phyloP scores from a whole-genome alignment of 2,329 filamentous ascomycete genomes.

The Hymenoscyphus repandus region DNA sequence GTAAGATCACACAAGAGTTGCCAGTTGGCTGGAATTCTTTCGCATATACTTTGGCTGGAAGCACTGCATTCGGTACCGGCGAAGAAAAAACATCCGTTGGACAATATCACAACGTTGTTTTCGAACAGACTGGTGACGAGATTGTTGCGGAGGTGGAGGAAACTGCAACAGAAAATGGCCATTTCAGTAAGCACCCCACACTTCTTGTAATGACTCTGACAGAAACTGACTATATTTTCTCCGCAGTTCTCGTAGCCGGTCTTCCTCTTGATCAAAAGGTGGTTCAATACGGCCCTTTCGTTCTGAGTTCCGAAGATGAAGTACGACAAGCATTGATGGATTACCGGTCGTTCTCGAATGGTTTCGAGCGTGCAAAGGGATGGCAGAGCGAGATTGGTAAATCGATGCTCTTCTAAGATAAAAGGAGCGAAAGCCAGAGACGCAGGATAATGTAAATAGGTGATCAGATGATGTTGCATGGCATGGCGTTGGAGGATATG shows the following conservation, averaged over 20 bases:
- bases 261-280: constrained; percentile 74
- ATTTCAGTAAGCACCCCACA: constrained; percentile 33
- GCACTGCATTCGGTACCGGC: constrained; percentile 54
- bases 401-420: constrained; percentile 25
- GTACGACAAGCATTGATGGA: constrained; percentile 74
- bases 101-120: constrained; percentile 84
- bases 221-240: constrained; percentile 12
- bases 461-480: too few species aligned
- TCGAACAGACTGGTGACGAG: constrained; percentile 72
- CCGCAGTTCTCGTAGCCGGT: constrained; percentile 64
- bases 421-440: too few species aligned
- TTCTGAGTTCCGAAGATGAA: constrained; percentile 66
- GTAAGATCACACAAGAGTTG: constrained; percentile 67
- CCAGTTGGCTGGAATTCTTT: constrained; percentile 87
- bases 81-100: constrained; percentile 48
- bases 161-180: constrained; percentile 49
- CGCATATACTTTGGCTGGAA: constrained; percentile 76
- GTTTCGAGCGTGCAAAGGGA: constrained; percentile 71
- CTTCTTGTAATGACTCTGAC: not conserved
- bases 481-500: too few species aligned
- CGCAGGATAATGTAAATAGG: too few species aligned
- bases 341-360: constrained; percentile 67
- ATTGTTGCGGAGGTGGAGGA: constrained; percentile 66
- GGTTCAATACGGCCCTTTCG: constrained; percentile 81
- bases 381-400: constrained; percentile 89